phyloP scores from a whole-genome alignment of 2,329 filamentous ascomycete species.

The Trichoderma brevicompactum region DNA sequence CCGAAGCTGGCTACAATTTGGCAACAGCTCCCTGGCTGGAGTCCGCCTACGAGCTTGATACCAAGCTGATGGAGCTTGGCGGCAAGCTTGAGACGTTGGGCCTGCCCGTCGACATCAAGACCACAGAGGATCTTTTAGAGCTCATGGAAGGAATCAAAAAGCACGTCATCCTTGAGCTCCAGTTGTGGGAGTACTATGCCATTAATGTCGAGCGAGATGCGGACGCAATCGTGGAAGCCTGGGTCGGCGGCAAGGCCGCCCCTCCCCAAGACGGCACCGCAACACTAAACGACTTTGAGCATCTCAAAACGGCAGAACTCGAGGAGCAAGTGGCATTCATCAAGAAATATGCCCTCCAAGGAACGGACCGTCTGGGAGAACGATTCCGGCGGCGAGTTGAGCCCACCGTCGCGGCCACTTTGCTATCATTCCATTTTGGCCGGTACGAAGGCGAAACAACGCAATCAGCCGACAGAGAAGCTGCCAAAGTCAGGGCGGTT shows the following conservation, averaged over 20 bases:
- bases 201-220: conserved; percentile 76
- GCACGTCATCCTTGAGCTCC: conserved; percentile 75
- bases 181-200: conserved; percentile 93
- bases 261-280: conserved; percentile 52
- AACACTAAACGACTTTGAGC: conserved; percentile 43
- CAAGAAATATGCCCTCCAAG: conserved; percentile 69
- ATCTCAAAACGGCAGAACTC: conserved; percentile 51
- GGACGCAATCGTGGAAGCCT: conserved; percentile 70
- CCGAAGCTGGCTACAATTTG: conserved; percentile 93
- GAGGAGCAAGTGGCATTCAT: conserved; percentile 65
- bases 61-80: conserved; percentile 74
- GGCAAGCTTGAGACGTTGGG: conserved; percentile 70
- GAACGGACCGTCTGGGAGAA: conserved; percentile 76
- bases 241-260: conserved; percentile 64
- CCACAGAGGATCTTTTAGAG: conserved; percentile 71
- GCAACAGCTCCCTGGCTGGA: conserved; percentile 82
- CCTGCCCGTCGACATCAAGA: conserved; percentile 74
- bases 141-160: conserved; percentile 86
- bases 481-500: conserved; percentile 59
- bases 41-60: conserved; percentile 65
- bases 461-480: conserved; percentile 52
- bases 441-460: conserved; percentile 59
- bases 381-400: conserved; percentile 75
- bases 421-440: conserved; percentile 54
- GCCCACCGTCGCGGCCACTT: conserved; percentile 68